Evolutionary conservation across 257 asterid genomes (phyloP), one percentile per base, ranked within the genome.

Genomic region (Rauvolfia tetraphylla): DNA sequence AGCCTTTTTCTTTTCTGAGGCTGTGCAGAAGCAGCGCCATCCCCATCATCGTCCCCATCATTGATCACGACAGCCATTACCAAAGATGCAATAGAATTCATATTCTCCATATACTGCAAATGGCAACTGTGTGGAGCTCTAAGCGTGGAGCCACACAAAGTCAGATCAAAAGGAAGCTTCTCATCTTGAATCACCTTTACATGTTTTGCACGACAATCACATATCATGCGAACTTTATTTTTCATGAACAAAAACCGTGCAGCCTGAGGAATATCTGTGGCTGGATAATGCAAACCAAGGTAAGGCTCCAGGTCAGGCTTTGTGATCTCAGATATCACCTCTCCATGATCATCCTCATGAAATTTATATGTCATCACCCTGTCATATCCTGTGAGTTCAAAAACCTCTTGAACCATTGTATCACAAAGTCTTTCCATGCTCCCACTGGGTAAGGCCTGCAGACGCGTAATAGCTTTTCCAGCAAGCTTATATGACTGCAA

Each of bases 301-400:
- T 95, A 95, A 69, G 99, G 98, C 49, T 95, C 98, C 0, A 92
- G 96, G 74, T 93, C 96, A 0, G 98, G 96, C 81, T 91, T 95
- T 12, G 93, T 90, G 72, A 89, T 77, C 89, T 95, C 99, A 0
- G 96, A 72, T 31, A 92, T 76, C 59, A 95, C 99, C 90, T 95
- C 99, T 1, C 99, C 99, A 29, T 95, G 99, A 84, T 95, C 99
- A 72, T 95, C 99, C 22, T 95, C 98, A 23, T 95, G 99, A 80
- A 95, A 92, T 79, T 89, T 92, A 83, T 92, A 95, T 9, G 85
- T 68, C 98, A 92, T 92, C 86, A 91, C 99, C 85, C 99, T 79
- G 79, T 95, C 99, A 83, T 95, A 95, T 23, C 97, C 96, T 0
- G 99, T 95, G 74, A 95, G 97, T 78, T 95, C 99, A 67, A 91